Conservation (phyloP, 2,329 filamentous ascomycete genomes). For the Hypoxylon sp. region DNA sequence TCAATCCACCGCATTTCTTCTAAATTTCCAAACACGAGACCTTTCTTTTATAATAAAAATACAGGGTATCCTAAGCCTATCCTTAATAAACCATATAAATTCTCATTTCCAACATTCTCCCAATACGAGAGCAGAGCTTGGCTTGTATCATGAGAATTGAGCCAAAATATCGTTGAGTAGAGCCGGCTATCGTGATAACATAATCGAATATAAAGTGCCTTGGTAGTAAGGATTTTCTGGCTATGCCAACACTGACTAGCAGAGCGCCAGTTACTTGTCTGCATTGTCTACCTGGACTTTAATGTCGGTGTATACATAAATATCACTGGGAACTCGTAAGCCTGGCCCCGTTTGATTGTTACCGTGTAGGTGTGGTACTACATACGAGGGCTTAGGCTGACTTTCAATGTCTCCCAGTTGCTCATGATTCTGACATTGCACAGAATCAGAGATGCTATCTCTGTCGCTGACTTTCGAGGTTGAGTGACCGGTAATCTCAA, state of each 20-base stretch:
- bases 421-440: constrained; percentile 2
- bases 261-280: background rate
- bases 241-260: background rate
- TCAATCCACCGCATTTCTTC: no score
- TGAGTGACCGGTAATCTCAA: constrained; percentile 33
- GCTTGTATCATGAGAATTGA: background rate
- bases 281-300: constrained; percentile 32
- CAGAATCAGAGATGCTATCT: constrained; percentile 8
- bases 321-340: constrained; percentile 18
- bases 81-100: background rate
- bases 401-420: constrained; percentile 8
- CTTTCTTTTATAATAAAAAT: background rate
- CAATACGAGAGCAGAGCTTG: background rate
- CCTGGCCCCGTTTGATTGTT: background rate
- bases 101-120: background rate
- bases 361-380: background rate
- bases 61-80: background rate
- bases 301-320: constrained; percentile 42
- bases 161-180: background rate
- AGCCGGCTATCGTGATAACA: background rate
- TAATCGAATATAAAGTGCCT: background rate
- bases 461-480: background rate
- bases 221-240: background rate
- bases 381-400: constrained; percentile 8
- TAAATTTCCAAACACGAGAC: background rate